Conservation (phyloP, 1,284 basidiomycete species). For the Ganoderma leucocontextum region DNA sequence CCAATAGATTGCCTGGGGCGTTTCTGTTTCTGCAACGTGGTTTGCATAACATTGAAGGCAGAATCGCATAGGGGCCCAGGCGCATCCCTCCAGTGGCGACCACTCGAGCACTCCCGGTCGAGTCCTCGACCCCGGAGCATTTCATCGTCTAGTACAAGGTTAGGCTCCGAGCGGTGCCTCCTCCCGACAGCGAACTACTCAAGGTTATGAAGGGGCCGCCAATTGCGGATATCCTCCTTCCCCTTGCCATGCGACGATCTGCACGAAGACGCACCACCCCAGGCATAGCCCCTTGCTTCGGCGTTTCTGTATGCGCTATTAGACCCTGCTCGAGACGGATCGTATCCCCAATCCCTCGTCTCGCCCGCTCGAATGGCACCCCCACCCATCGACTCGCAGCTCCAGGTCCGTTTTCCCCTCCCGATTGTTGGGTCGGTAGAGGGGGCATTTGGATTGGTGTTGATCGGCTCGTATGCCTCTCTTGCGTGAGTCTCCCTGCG, state of each 20-base stretch:
- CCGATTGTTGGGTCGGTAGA: not conserved
- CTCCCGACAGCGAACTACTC: not conserved
- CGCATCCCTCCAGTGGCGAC: too few species aligned
- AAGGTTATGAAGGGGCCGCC: not conserved
- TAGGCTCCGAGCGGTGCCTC: not conserved
- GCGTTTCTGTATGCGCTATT: not conserved
- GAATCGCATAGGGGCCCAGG: too few species aligned
- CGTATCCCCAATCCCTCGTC: not conserved
- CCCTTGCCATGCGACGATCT: not conserved
- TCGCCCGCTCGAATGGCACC: not conserved
- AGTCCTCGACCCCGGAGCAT: not conserved
- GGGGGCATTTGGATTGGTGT: not conserved
- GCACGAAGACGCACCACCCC: not conserved
- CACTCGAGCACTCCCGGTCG: not conserved
- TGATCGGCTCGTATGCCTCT: not conserved
- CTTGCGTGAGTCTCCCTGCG: not conserved
- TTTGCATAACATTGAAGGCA: not conserved
- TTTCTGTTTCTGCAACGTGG: not conserved
- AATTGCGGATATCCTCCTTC: not conserved
- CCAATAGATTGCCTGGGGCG: not conserved
- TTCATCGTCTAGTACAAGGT: not conserved
- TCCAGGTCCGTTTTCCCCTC: not conserved
- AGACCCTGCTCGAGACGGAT: not conserved
- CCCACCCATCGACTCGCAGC: not conserved
- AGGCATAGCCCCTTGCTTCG: not conserved